Percentiles rank a stretch among this genome's conserved stretches.
Evolutionary conservation across 106 monocot genomes (phyloP).

Genomic region (Acanthochlamys bracteata): DNA sequence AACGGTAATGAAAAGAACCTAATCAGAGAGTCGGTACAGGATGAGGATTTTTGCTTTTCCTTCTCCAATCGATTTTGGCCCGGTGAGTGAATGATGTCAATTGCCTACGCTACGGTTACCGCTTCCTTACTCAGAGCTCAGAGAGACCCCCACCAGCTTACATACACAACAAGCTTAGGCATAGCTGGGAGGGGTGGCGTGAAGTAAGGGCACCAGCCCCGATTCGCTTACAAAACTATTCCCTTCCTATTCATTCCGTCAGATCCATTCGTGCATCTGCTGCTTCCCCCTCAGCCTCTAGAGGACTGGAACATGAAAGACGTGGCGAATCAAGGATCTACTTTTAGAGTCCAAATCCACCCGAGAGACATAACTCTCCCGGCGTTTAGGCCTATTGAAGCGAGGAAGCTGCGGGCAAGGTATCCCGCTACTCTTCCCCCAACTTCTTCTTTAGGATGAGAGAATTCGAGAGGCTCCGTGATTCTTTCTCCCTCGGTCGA

Average conservation of each 20-base stretch:
- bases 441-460: conserved; percentile 9
- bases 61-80: conserved; percentile 6
- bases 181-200: conserved; percentile 6
- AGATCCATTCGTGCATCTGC: conserved; percentile 6
- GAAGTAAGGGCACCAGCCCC: conserved; percentile 6
- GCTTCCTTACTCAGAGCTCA: conserved; percentile 10
- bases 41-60: conserved; percentile 11
- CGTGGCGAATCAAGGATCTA: conserved; percentile 1
- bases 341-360: conserved; percentile 8
- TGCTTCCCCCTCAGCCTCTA: conserved; percentile 6
- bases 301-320: conserved; percentile 10
- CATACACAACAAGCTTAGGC: conserved; percentile 7
- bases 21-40: conserved; percentile 9
- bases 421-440: conserved; percentile 5
- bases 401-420: conserved; percentile 2
- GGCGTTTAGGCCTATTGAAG: conserved; percentile 2
- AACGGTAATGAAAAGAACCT: conserved; percentile 7
- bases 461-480: neutral
- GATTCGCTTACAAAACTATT: conserved; percentile 6
- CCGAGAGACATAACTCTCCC: conserved; percentile 1
- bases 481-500: conserved; percentile 1
- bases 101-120: conserved; percentile 5
- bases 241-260: conserved; percentile 1
- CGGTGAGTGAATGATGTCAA: conserved; percentile 11
- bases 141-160: conserved; percentile 10